Percentiles rank a stretch among this genome's conserved stretches.
phyloP scores from a whole-genome alignment of 495 filamentous ascomycete genomes.

The Cenococcum geophilum region DNA sequence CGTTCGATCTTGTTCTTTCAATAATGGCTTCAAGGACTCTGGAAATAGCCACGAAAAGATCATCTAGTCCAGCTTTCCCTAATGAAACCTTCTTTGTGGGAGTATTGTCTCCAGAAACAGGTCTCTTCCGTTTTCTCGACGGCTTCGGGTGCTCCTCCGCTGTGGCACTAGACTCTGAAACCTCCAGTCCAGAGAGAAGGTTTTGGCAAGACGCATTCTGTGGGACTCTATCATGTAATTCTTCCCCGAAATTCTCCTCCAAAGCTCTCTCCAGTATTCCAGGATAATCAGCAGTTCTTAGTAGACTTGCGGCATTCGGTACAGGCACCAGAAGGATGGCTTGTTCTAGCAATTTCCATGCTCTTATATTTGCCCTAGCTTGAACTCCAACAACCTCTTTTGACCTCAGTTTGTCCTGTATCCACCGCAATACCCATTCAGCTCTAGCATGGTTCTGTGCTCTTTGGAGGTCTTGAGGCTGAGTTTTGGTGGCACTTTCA shows the following conservation, averaged over 20 bases:
- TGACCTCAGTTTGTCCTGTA: constrained; percentile 54
- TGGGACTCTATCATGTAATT: not conserved
- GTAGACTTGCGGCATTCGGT: constrained; percentile 22
- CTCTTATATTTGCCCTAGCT: constrained; percentile 19
- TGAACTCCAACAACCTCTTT: constrained; percentile 26
- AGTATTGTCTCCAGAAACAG: constrained; percentile 5
- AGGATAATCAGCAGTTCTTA: constrained; percentile 20
- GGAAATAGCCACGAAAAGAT: constrained; percentile 19
- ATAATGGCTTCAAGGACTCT: constrained; percentile 25
- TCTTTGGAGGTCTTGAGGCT: constrained; percentile 14
- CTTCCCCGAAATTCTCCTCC: constrained; percentile 22
- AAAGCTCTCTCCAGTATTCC: constrained; percentile 25
- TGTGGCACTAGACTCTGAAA: constrained; percentile 20
- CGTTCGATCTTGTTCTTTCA: constrained; percentile 36
- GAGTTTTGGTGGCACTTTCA: constrained; percentile 11
- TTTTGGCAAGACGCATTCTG: not conserved
- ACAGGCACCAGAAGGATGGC: constrained; percentile 22
- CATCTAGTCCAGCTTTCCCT: not conserved
- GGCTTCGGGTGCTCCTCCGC: constrained; percentile 16
- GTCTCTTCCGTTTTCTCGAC: constrained; percentile 27
- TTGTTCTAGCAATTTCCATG: constrained; percentile 28
- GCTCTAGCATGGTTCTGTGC: constrained; percentile 42
- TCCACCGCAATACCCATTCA: constrained; percentile 63
- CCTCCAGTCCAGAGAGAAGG: not conserved
- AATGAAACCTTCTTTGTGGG: constrained; percentile 14